Conservation (phyloP, 768 basidiomycete species). For the Leccinum ochraceum region DNA sequence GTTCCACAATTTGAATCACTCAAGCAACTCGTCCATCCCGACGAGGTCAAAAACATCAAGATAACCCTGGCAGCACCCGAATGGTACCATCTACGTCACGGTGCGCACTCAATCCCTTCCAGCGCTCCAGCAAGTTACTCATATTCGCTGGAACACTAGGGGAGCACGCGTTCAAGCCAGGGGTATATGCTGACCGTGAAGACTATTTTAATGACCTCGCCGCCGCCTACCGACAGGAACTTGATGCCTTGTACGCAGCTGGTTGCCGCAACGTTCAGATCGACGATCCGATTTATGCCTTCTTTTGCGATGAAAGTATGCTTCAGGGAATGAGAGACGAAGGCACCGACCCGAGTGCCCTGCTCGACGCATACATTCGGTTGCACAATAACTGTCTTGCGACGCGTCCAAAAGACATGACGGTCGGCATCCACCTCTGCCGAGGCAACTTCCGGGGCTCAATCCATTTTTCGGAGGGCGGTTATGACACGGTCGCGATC, state of each 20-base stretch:
- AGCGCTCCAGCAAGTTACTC: no score
- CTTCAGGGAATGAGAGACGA: conserved; percentile 57
- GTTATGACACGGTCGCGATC: conserved; percentile 44
- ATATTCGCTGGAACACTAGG: conserved; percentile 8
- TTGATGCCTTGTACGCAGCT: conserved; percentile 44
- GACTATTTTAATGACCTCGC: conserved; percentile 53
- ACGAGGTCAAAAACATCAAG: conserved; percentile 70
- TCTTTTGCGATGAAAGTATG: conserved; percentile 65
- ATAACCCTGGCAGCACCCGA: conserved; percentile 71
- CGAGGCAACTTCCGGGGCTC: conserved; percentile 37
- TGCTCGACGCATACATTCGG: conserved; percentile 60
- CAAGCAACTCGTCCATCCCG: conserved; percentile 55
- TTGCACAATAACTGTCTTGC: conserved; percentile 42
- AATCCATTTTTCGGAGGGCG: conserved; percentile 46
- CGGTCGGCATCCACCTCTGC: conserved; percentile 44
- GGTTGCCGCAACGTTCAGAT: conserved; percentile 47
- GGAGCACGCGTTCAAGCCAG: conserved; percentile 21
- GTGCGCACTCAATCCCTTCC: conserved; percentile 30
- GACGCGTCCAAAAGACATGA: conserved; percentile 40
- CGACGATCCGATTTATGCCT: conserved; percentile 51
- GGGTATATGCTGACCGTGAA: conserved; percentile 28
- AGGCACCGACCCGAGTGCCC: conserved; percentile 60
- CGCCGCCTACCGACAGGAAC: conserved; percentile 45
- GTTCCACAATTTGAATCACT: conserved; percentile 62
- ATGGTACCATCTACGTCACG: conserved; percentile 71